These are phyloP conservation scores for Fusarium goolgardi DNA, from an alignment of 2,329 filamentous ascomycete genomes.

Conservation along the genomic window DNA sequence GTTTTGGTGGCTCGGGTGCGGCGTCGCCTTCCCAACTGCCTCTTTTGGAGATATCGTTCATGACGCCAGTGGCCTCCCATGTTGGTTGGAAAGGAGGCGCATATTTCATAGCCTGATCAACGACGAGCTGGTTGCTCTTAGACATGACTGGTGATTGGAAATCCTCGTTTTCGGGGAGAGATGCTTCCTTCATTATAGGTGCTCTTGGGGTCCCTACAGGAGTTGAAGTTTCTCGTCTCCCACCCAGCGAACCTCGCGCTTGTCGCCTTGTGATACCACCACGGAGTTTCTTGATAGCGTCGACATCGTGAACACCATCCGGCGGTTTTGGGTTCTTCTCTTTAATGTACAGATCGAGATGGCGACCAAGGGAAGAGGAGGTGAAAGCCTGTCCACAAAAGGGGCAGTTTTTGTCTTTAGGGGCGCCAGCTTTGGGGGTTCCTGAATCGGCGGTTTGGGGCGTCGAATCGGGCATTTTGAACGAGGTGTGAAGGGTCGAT, in stretches of 20 bases:
- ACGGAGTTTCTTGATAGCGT: constrained; percentile 85
- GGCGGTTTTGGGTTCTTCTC: constrained; percentile 89
- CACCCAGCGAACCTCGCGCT: constrained; percentile 72
- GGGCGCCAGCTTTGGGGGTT: constrained; percentile 58
- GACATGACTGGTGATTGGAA: constrained; percentile 55
- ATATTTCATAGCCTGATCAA: constrained; percentile 61
- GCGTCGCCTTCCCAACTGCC: constrained; percentile 49
- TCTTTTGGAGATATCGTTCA: constrained; percentile 74
- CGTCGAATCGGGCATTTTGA: constrained; percentile 52
- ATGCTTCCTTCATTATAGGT: constrained; percentile 53
- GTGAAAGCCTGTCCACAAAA: constrained; percentile 93
- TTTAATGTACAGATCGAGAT: constrained; percentile 94
- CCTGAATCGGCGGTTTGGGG: constrained; percentile 53
- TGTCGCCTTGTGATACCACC: constrained; percentile 89
- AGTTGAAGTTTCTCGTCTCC: constrained; percentile 70
- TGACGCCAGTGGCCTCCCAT: constrained; percentile 83
- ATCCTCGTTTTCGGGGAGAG: constrained; percentile 55
- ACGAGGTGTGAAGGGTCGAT: constrained; percentile 11
- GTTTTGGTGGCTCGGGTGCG: constrained; percentile 52
- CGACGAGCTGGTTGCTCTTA: constrained; percentile 57
- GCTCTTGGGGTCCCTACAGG: constrained; percentile 63
- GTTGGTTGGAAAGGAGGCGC: constrained; percentile 68
- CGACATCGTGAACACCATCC: constrained; percentile 90
- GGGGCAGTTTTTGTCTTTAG: constrained; percentile 88
- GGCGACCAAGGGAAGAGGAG: constrained; percentile 90